Evolutionary conservation across 2,329 filamentous ascomycete genomes (phyloP).

Genomic region (Neonectria ditissima): DNA sequence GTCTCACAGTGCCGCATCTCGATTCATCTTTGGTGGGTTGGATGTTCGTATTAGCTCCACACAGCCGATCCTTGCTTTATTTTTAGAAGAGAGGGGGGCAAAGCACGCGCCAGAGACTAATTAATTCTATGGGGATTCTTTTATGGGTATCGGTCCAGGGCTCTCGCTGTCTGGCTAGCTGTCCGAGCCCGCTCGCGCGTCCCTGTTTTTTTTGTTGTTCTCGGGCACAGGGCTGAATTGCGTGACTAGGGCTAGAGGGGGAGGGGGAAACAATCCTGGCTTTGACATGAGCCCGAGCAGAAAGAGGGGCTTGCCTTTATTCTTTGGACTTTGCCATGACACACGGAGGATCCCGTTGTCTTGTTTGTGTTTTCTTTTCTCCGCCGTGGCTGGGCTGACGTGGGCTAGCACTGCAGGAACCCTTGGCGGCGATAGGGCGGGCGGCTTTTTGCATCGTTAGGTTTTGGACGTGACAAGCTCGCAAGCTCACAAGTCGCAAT

Average conservation of each 20-base stretch:
- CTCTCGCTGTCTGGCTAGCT: neutral
- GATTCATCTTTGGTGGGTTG: slow-evolving; percentile 2
- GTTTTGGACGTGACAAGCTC: neutral
- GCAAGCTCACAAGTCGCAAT: neutral
- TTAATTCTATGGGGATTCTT: neutral
- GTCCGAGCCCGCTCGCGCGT: neutral
- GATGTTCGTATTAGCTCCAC: slow-evolving; percentile 7
- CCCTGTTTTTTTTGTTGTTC: no score
- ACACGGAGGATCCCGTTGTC: no score
- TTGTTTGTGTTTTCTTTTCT: no score
- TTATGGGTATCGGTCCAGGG: neutral
- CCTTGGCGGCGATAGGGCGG: neutral
- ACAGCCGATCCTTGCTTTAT: neutral
- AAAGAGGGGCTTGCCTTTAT: no score
- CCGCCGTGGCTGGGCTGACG: no score
- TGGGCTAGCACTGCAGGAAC: neutral
- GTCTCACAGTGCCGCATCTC: neutral
- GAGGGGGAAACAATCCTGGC: neutral
- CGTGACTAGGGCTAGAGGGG: neutral
- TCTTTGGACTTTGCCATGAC: no score
- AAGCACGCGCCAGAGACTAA: neutral
- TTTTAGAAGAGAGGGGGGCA: neutral
- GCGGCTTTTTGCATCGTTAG: no score
- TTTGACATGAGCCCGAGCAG: neutral
- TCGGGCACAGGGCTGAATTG: neutral